phyloP scores from a whole-genome alignment of 176 grass and related monocot genomes.

The Oryza australiensis region DNA sequence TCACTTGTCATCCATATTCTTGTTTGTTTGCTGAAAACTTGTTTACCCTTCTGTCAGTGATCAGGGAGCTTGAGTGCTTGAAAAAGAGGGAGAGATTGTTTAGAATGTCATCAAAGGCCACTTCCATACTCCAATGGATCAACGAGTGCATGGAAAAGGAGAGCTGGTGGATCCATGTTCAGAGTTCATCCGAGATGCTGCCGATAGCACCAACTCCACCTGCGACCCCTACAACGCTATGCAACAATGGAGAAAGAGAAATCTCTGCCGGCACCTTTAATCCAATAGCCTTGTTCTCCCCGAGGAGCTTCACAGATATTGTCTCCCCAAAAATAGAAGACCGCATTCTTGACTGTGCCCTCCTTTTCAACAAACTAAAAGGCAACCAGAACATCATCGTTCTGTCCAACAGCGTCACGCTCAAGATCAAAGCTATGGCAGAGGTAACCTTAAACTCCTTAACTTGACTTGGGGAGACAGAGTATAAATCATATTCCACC shows the following conservation, averaged over 20 bases:
- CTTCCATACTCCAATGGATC: constrained; percentile 76
- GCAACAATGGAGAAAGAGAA: constrained; percentile 11
- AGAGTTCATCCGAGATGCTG: constrained; percentile 67
- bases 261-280: constrained; percentile 36
- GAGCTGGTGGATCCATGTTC: constrained; percentile 88
- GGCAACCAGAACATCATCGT: constrained; percentile 48
- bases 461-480: no score
- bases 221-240: constrained; percentile 56
- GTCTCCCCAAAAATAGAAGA: constrained; percentile 70
- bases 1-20: not conserved
- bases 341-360: constrained; percentile 67
- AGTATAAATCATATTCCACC: not conserved
- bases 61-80: constrained; percentile 85
- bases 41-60: constrained; percentile 45
- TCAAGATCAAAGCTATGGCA: constrained; percentile 99
- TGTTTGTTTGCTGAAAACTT: not conserved
- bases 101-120: constrained; percentile 64
- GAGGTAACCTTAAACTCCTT: constrained; percentile 48
- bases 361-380: constrained; percentile 53
- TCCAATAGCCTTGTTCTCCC: constrained; percentile 47
- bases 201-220: constrained; percentile 82
- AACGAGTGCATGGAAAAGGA: constrained; percentile 73
- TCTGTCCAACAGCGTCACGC: constrained; percentile 61
- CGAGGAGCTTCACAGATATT: constrained; percentile 42
- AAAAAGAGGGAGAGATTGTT: constrained; percentile 72